Percentiles rank a stretch among this genome's conserved stretches.
Evolutionary conservation across 441 rosid species (phyloP).

Genomic region (Brassica hybrid): DNA sequence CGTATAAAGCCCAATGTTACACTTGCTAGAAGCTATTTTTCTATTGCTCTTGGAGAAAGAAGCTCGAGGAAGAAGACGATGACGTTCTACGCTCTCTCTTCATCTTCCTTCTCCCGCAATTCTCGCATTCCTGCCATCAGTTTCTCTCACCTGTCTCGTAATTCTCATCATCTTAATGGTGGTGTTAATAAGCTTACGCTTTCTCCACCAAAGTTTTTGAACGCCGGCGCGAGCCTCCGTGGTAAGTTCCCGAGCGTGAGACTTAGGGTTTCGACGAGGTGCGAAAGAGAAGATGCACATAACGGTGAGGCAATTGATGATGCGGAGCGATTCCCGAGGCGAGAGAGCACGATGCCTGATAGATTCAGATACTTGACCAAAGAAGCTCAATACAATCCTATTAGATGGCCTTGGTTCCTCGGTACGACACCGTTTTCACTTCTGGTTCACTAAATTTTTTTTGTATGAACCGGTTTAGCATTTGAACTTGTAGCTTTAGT

Average conservation of each 20-base stretch:
- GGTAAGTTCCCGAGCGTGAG: constrained; percentile 35
- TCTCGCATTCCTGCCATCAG: constrained; percentile 11
- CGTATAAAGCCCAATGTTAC: constrained; percentile 17
- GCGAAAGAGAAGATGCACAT: constrained; percentile 41
- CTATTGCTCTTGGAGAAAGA: constrained; percentile 1
- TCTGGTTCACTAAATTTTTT: background rate
- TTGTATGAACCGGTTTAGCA: background rate
- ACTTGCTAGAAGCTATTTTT: background rate
- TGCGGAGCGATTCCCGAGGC: constrained; percentile 58
- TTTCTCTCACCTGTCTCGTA: background rate
- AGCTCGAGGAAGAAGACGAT: constrained; percentile 29
- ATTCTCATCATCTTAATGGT: background rate
- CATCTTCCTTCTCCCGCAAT: constrained; percentile 25
- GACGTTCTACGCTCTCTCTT: constrained; percentile 38
- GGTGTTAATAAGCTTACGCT: background rate
- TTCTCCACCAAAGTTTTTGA: constrained; percentile 16
- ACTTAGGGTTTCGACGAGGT: constrained; percentile 44
- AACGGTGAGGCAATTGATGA: constrained; percentile 44
- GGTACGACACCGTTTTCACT: constrained; percentile 51
- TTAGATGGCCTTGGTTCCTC: constrained; percentile 82
- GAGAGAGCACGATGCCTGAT: constrained; percentile 85
- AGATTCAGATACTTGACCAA: constrained; percentile 80
- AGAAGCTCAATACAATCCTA: constrained; percentile 76
- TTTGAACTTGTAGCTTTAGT: constrained; percentile 1
- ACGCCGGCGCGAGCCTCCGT: constrained; percentile 23